phyloP scores from a whole-genome alignment of 768 basidiomycete genomes.

The Auriscalpium microsporum region DNA sequence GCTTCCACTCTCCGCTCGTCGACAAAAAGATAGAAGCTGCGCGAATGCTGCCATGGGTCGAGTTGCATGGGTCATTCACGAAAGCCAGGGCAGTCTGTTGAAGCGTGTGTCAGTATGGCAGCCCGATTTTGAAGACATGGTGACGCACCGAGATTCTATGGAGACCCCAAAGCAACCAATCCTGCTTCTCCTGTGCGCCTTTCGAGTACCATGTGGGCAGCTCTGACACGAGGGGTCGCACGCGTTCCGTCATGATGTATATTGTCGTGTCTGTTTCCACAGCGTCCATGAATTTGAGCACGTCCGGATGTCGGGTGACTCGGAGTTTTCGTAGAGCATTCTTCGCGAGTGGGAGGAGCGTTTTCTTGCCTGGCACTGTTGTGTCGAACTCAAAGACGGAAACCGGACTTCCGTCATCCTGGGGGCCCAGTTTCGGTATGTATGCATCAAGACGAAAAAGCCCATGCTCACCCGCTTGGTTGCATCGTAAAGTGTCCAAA shows the following conservation, averaged over 20 bases:
- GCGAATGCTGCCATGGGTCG: conserved; percentile 76
- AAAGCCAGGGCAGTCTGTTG: conserved; percentile 80
- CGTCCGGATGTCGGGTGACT: conserved; percentile 89
- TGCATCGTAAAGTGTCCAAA: conserved; percentile 84
- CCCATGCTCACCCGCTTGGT: conserved; percentile 63
- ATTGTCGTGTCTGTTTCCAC: conserved; percentile 83
- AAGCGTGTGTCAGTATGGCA: neutral
- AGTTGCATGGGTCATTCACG: conserved; percentile 73
- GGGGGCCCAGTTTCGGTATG: conserved; percentile 14
- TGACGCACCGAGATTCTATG: conserved; percentile 76
- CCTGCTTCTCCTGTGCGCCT: conserved; percentile 58
- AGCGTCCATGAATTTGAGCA: conserved; percentile 91
- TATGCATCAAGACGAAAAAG: neutral
- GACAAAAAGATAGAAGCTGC: conserved; percentile 82
- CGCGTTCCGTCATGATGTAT: conserved; percentile 92
- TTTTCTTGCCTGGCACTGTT: conserved; percentile 47
- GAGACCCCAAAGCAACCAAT: conserved; percentile 91
- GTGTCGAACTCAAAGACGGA: conserved; percentile 93
- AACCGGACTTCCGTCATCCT: conserved; percentile 84
- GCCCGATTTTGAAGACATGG: neutral
- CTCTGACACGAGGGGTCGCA: conserved; percentile 60
- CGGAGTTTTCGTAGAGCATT: conserved; percentile 88
- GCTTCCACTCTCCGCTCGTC: conserved; percentile 91
- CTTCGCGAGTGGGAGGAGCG: conserved; percentile 66
- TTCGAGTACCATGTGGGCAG: conserved; percentile 58